Base-by-base conservation (phyloP, 2,329 filamentous ascomycete genomes). In the Curvularia sp. region DNA sequence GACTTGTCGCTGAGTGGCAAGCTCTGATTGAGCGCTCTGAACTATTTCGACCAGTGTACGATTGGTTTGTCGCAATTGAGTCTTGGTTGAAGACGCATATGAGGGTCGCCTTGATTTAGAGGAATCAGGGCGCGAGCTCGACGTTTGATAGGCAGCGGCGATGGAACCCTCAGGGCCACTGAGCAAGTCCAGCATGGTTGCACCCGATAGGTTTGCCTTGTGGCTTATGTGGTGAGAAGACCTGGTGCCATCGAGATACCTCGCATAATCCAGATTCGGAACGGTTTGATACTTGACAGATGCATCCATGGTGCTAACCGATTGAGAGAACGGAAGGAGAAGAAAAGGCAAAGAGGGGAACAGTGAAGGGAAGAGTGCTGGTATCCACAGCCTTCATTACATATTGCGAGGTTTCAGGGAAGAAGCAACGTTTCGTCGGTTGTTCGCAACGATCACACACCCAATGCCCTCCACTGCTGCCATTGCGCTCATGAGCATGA, bases 1-100 rank as follows among this genome's bases (percentile, higher is more conserved):
- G 42, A 70, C 65, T 9, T 64, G 38, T 30, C 71, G 63, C 38
- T 74, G 67, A 20, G 62, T 60, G 4, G 64, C 58, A 5, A 75
- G 66, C 53, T 74, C 72, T 1, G 46, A 55, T 42, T 74, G 70
- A 8, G 74, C 68, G 30, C 63, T 69, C 39, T 72, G 69, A 2
- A 75, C 59, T 62, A 72, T 74, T 24, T 69, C 68, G 13, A 71
- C 57, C 9, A 74, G 53, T n/a, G 65, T 53, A 5, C 66, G 56
- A 33, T 74, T 74, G 9, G 67, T 67, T 13, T 69, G 62, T 15
- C 66, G 64, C 1, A 74, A 60, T 20, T 65, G 58, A 5, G 68
- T 66, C 42, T 73, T 72, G 9, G 67, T 74, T 0, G 68, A 70
- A 3, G 70, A 70, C 4, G 58, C 41, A 20, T 62, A 58, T 1